Evolutionary conservation across 106 monocot species (phyloP), one percentile per base, ranked within the genome.

Genomic region (Chionographis japonica): DNA sequence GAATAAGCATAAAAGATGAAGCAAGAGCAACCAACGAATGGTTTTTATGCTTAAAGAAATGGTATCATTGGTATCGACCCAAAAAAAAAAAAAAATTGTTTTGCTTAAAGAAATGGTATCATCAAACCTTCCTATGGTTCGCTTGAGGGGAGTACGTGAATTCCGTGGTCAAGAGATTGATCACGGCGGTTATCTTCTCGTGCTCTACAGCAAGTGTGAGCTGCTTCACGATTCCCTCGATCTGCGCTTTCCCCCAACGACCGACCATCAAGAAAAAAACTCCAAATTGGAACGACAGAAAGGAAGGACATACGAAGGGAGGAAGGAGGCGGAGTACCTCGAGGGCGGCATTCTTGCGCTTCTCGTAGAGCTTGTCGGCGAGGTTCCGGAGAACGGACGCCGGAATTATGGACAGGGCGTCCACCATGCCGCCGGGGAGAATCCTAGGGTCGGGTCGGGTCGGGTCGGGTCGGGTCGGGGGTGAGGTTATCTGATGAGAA

Each of bases 301-400:
- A 8, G 43, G 6, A 2, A 18, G 43, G 63, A 41, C 37, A 69
- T 60, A 18, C 27, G n/a, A 16, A 64, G 1, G 37, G 43, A 63
- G 57, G 13, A 55, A 4, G 42, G 35, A 61, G 39, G 12, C 6
- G 20, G 12, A 10, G 37, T 66, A 92, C 95, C 87, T 97, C 95
- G 3, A 92, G 80, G 40, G 97, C 97, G 0, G 97, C 97, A 69
- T 90, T 98, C 81, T 92, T 98, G 12, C 97, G 80, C 87, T 97
- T 97, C 89, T 97, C 97, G 72, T 97, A 97, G 37, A 97, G 92
- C 80, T 97, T 97, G 63, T 97, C 97, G 3, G 97, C 58, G 37
- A 97, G 89, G 66, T 92, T 97, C 65, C 97, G 65, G 40, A 80
- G 63, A 27, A 97, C 89, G 5, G 80, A 67, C 15, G 84, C 68